Conservation (phyloP, 306 rosid species). For the Vigna unguiculata region DNA sequence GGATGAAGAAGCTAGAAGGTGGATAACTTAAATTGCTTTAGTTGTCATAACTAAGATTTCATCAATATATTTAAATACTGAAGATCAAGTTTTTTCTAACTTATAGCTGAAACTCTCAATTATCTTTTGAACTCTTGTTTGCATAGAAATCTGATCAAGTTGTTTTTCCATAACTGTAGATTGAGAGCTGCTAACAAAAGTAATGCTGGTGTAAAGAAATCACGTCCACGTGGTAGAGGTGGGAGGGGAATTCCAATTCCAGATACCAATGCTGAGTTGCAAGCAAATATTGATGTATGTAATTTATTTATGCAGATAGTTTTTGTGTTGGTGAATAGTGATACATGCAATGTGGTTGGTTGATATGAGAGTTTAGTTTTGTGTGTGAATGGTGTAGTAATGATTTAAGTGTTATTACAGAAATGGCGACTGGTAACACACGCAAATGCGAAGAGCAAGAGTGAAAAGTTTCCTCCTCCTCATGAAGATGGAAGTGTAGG, state of each 20-base stretch:
- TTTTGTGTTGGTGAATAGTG: background rate
- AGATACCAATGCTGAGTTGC: conserved; percentile 94
- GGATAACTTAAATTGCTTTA: conserved; percentile 40
- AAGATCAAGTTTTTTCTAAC: background rate
- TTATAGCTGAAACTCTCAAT: conserved; percentile 10
- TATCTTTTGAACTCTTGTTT: conserved; percentile 10
- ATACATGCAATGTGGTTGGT: background rate
- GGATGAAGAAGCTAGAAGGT: conserved; percentile 99
- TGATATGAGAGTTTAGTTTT: conserved; percentile 18
- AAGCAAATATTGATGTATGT: conserved; percentile 91
- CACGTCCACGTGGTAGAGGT: conserved; percentile 82
- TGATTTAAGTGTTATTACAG: conserved; percentile 53
- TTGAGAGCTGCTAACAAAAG: conserved; percentile 82
- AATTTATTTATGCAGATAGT: conserved; percentile 1
- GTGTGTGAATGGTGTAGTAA: background rate
- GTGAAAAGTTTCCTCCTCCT: conserved; percentile 99
- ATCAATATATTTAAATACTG: background rate
- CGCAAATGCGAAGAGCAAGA: conserved; percentile 97
- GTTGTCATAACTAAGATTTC: conserved; percentile 5
- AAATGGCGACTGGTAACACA: conserved; percentile 90
- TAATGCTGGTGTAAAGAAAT: conserved; percentile 83
- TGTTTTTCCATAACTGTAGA: conserved; percentile 55
- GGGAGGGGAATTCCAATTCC: conserved; percentile 85
- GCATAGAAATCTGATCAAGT: background rate
- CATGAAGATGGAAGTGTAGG: conserved; percentile 99